phyloP scores from a whole-genome alignment of 2,329 filamentous ascomycete genomes.

The Pestalotiopsis sp. region DNA sequence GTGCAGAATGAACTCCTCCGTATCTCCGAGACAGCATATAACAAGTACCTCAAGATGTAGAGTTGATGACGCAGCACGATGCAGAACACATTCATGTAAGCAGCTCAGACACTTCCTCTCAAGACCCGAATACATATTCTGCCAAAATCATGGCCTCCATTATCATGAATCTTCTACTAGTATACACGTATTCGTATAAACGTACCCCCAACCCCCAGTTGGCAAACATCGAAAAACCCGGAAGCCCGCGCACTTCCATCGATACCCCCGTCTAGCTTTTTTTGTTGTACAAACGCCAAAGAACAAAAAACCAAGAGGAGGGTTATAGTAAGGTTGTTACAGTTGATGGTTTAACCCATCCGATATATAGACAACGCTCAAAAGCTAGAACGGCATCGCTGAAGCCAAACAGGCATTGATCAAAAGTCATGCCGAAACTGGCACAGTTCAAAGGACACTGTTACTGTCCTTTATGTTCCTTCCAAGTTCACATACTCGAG shows the following conservation, averaged over 20 bases:
- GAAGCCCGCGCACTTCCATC: background rate
- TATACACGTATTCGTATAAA: background rate
- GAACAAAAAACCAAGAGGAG: background rate
- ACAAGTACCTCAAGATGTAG: too few relatives aligned
- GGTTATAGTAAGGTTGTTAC: background rate
- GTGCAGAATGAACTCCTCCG: too few relatives aligned
- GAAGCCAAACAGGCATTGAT: background rate
- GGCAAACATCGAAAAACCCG: too few relatives aligned
- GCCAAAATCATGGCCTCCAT: background rate
- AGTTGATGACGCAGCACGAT: too few relatives aligned
- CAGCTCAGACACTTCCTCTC: background rate
- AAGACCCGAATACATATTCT: background rate
- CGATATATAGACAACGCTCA: background rate
- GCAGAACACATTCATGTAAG: background rate
- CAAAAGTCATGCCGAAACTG: background rate
- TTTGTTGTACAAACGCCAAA: background rate
- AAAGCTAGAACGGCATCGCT: background rate
- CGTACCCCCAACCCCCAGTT: background rate
- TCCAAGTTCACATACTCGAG: too few relatives aligned
- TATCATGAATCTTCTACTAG: background rate
- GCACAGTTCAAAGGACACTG: background rate
- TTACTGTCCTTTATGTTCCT: too few relatives aligned
- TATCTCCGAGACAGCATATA: too few relatives aligned
- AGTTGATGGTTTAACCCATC: background rate
- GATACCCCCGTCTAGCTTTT: background rate